phyloP scores from a whole-genome alignment of 1,284 basidiomycete species.

The Trichosporon inkin region DNA sequence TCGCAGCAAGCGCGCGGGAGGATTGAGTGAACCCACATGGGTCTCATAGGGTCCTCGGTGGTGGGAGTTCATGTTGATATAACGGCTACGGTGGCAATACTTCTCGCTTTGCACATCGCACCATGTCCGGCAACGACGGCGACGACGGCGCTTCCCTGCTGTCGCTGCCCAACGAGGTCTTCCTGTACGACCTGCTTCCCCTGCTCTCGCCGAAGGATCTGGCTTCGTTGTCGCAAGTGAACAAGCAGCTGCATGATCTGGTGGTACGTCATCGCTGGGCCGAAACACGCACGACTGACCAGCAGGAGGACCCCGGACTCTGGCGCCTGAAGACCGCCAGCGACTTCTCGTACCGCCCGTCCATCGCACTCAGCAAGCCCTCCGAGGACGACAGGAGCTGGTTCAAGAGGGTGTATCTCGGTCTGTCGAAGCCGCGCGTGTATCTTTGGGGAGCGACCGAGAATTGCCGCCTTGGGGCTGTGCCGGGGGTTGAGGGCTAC shows the following conservation, averaged over 20 bases:
- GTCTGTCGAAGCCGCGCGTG: slow-evolving; percentile 59
- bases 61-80: too few species aligned
- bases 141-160: slow-evolving; percentile 10
- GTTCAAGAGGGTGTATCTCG: slow-evolving; percentile 73
- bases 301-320: slow-evolving; percentile 64
- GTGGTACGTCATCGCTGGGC: slow-evolving; percentile 52
- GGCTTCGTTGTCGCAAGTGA: slow-evolving; percentile 52
- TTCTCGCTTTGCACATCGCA: background rate
- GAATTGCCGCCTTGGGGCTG: background rate
- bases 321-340: slow-evolving; percentile 66
- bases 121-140: background rate
- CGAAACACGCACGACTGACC: slow-evolving; percentile 42
- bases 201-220: slow-evolving; percentile 60
- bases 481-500: slow-evolving; percentile 15
- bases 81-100: background rate
- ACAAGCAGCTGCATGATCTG: slow-evolving; percentile 29
- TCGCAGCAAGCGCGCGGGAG: too few species aligned
- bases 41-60: too few species aligned
- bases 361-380: slow-evolving; percentile 25
- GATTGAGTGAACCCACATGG: too few species aligned
- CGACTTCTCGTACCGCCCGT: slow-evolving; percentile 73
- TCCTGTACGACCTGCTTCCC: slow-evolving; percentile 68
- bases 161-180: slow-evolving; percentile 56
- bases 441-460: slow-evolving; percentile 74
- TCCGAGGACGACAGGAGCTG: slow-evolving; percentile 50